Conservation (phyloP, 2,329 filamentous ascomycete species). For the Hawksworthiomyces lignivorus region DNA sequence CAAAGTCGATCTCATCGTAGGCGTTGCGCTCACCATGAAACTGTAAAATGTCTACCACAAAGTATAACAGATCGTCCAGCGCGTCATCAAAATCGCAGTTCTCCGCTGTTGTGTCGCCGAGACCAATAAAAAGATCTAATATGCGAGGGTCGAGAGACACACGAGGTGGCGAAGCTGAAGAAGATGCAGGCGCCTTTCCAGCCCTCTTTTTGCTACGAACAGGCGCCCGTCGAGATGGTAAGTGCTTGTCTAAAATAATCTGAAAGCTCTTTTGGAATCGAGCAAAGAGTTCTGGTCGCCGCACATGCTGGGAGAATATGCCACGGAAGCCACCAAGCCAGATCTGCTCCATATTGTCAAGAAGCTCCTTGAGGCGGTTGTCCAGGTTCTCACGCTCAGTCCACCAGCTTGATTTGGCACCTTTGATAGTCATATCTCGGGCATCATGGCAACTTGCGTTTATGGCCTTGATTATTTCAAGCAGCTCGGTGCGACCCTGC, state of each 20-base stretch:
- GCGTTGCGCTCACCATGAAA: slow-evolving; percentile 95
- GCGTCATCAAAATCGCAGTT: slow-evolving; percentile 75
- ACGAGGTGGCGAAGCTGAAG: slow-evolving; percentile 20
- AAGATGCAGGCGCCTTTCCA: slow-evolving; percentile 24
- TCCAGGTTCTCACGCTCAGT: slow-evolving; percentile 75
- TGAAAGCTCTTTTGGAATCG: slow-evolving; percentile 74
- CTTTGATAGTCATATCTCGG: slow-evolving; percentile 64
- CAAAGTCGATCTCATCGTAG: slow-evolving; percentile 96
- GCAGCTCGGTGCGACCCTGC: slow-evolving; percentile 69
- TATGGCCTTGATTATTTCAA: slow-evolving; percentile 72
- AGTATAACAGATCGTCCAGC: slow-evolving; percentile 88
- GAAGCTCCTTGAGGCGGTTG: slow-evolving; percentile 63
- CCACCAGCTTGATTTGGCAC: slow-evolving; percentile 83
- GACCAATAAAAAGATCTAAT: slow-evolving; percentile 78
- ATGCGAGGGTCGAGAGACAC: slow-evolving; percentile 54
- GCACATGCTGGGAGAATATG: slow-evolving; percentile 72
- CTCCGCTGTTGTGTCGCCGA: slow-evolving; percentile 64
- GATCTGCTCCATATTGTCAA: slow-evolving; percentile 80
- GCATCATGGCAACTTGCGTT: slow-evolving; percentile 74
- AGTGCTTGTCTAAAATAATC: slow-evolving; percentile 69
- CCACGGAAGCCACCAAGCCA: slow-evolving; percentile 95
- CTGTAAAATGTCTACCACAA: slow-evolving; percentile 91
- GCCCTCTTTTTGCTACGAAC: slow-evolving; percentile 41
- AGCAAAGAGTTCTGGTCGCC: slow-evolving; percentile 56
- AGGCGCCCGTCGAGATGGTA: slow-evolving; percentile 67